Evolutionary conservation across 2,329 filamentous ascomycete species (phyloP).

Genomic region (Aspergillus tamarii): DNA sequence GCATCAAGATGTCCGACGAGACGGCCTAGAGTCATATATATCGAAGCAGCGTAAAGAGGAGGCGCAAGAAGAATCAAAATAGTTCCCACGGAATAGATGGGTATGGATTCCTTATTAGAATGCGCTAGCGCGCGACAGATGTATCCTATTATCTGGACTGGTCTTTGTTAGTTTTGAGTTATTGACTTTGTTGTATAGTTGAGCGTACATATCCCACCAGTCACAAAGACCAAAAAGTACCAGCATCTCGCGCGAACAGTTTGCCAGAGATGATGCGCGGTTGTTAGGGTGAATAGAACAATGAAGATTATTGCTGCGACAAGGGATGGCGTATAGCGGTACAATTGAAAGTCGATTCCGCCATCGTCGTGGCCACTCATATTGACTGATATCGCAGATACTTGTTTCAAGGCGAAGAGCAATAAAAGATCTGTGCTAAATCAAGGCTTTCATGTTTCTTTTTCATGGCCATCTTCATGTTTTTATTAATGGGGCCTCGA

Average conservation of each 20-base stretch:
- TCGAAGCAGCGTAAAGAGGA: conserved; percentile 43
- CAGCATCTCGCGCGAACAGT: conserved; percentile 50
- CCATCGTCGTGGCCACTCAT: conserved; percentile 6
- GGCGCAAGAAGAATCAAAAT: conserved; percentile 43
- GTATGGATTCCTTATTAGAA: conserved; percentile 25
- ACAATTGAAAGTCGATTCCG: conserved; percentile 24
- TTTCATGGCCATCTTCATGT: neutral
- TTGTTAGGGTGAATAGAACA: conserved; percentile 49
- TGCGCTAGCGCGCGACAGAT: conserved; percentile 31
- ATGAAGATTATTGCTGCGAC: conserved; percentile 51
- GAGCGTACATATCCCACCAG: conserved; percentile 44
- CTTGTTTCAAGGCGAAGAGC: neutral
- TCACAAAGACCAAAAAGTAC: conserved; percentile 49
- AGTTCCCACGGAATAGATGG: conserved; percentile 38
- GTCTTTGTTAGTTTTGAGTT: neutral
- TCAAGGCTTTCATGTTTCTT: neutral
- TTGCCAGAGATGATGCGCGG: conserved; percentile 46
- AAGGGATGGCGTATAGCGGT: conserved; percentile 50
- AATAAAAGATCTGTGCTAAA: neutral
- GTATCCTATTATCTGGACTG: conserved; percentile 51
- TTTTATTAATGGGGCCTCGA: conserved; percentile 7
- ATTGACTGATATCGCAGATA: neutral
- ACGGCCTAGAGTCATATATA: conserved; percentile 46
- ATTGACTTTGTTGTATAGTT: neutral
- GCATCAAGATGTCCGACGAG: conserved; percentile 36